A percentile compares a stretch with the other conserved stretches of the same genome.
These are phyloP conservation scores for Scutellaria galericulata DNA, from an alignment of 257 asterid genomes.

Conservation along the genomic window DNA sequence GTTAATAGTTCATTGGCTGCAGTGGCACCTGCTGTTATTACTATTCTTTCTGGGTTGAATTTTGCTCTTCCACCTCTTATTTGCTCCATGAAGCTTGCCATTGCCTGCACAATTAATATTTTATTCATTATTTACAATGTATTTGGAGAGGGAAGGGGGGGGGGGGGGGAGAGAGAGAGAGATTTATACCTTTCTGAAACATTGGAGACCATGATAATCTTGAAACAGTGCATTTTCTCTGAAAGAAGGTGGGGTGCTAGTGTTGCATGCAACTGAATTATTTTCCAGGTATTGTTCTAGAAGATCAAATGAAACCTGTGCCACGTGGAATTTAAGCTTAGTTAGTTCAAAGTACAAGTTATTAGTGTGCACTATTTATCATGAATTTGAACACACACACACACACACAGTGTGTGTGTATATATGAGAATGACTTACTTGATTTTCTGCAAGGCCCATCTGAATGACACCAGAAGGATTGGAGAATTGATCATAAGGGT, in stretches of 20 bases:
- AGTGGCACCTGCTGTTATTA: constrained; percentile 91
- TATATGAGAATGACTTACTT: constrained; percentile 43
- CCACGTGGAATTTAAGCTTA: neutral
- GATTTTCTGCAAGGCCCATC: constrained; percentile 95
- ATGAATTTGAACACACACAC: neutral
- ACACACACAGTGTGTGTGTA: too few species aligned
- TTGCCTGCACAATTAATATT: constrained; percentile 53
- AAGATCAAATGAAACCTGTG: constrained; percentile 87
- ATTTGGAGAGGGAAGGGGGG: too few species aligned
- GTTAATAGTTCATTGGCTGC: constrained; percentile 86
- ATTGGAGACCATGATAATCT: constrained; percentile 84
- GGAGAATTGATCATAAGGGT: constrained; percentile 60
- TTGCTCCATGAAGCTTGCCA: constrained; percentile 90
- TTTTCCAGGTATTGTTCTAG: constrained; percentile 67
- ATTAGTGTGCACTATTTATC: too few species aligned
- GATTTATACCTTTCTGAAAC: constrained; percentile 66
- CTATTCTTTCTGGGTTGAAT: constrained; percentile 75
- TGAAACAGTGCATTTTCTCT: constrained; percentile 89
- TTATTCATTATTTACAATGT: neutral
- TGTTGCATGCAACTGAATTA: constrained; percentile 41
- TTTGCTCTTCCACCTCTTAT: constrained; percentile 79
- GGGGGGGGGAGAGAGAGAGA: too few species aligned
- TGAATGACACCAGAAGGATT: constrained; percentile 86
- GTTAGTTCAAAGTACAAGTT: neutral
- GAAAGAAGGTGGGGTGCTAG: constrained; percentile 50